phyloP scores from a whole-genome alignment of 2,329 filamentous ascomycete species.

The Acephala macrosclerotiorum region DNA sequence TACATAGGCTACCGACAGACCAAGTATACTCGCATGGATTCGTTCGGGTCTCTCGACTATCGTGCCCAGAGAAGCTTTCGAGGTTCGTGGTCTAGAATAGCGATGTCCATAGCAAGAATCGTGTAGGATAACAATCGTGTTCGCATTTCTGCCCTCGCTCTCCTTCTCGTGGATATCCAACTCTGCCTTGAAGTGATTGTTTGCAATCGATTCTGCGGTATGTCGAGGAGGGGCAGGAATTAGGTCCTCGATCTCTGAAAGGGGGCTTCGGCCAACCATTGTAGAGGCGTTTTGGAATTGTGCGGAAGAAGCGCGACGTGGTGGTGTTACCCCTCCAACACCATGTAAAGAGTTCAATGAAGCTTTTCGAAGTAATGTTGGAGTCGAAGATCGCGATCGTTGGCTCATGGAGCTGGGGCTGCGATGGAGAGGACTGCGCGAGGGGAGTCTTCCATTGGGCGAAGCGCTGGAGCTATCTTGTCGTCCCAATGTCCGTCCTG shows the following conservation, averaged over 20 bases:
- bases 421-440: constrained; percentile 44
- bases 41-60: constrained; percentile 96
- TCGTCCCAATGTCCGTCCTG: constrained; percentile 23
- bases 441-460: constrained; percentile 38
- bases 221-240: constrained; percentile 46
- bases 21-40: constrained; percentile 82
- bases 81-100: constrained; percentile 83
- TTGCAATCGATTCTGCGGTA: constrained; percentile 56
- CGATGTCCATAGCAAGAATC: constrained; percentile 96
- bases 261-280: constrained; percentile 49
- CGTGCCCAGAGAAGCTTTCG: constrained; percentile 72
- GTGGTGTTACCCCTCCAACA: constrained; percentile 46
- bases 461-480: constrained; percentile 32
- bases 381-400: constrained; percentile 49
- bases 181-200: constrained; percentile 43
- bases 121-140: constrained; percentile 86
- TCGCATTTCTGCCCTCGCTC: constrained; percentile 46
- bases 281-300: constrained; percentile 47
- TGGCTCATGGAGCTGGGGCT: constrained; percentile 53
- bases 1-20: constrained; percentile 87
- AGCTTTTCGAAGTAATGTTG: constrained; percentile 50
- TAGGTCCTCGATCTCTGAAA: constrained; percentile 46
- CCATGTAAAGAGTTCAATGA: constrained; percentile 52
- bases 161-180: constrained; percentile 39
- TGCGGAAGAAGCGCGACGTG: constrained; percentile 52